phyloP scores from a whole-genome alignment of 805 yeast genomes.

The Monosporozyma aquatica region DNA sequence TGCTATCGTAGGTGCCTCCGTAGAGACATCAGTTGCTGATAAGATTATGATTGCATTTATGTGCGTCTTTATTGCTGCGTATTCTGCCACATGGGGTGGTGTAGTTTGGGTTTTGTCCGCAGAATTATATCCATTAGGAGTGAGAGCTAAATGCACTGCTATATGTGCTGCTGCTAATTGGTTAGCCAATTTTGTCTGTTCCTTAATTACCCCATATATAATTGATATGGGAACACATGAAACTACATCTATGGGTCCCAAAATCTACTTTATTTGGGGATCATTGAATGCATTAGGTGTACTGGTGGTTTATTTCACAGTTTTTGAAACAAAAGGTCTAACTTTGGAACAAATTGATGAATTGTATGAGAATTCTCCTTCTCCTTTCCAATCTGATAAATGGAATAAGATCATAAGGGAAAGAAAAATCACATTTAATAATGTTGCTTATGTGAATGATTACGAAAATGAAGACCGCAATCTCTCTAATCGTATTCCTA shows the following conservation, averaged over 20 bases:
- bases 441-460: background rate
- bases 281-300: constrained; percentile 52
- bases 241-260: constrained; percentile 60
- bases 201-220: constrained; percentile 65
- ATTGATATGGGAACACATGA: constrained; percentile 54
- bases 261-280: constrained; percentile 77
- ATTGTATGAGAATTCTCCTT: constrained; percentile 51
- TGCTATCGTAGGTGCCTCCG: constrained; percentile 51
- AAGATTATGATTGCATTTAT: constrained; percentile 55
- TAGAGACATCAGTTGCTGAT: constrained; percentile 39
- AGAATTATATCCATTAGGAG: constrained; percentile 59
- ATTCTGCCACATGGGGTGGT: constrained; percentile 81
- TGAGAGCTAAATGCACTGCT: constrained; percentile 70
- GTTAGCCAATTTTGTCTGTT: constrained; percentile 69
- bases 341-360: constrained; percentile 76
- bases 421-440: constrained; percentile 1
- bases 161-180: constrained; percentile 72
- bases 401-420: constrained; percentile 31
- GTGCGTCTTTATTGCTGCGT: constrained; percentile 64
- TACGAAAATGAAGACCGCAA: background rate
- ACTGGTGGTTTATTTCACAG: constrained; percentile 52
- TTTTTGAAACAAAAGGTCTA: constrained; percentile 74
- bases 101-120: constrained; percentile 64
- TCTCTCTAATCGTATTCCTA: background rate
- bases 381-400: constrained; percentile 41